Evolutionary conservation across 1,284 basidiomycete genomes (phyloP), one percentile per base, ranked within the genome.

Genomic region (Sanghuangporus weigelae): DNA sequence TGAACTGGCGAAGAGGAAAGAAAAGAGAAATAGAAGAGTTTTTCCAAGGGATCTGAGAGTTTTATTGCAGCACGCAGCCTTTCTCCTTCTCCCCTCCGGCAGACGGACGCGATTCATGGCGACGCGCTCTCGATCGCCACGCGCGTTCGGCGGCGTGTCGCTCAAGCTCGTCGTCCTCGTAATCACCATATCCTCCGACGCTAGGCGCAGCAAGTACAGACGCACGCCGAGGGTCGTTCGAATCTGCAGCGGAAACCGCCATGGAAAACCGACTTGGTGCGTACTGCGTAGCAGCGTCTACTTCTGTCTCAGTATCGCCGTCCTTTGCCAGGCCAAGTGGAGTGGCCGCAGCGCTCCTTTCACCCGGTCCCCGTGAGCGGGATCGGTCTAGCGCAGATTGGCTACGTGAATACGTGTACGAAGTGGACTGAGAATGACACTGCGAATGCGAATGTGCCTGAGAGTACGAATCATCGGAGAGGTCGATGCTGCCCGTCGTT

Each of bases 401-500:
- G 39, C 56, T 57, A 38, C 56, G 56, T 11, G 60, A 57, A 42
- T 48, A 48, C n/a, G 51, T 23, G 21, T 51, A 51, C 16, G 53
- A 1, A n/a, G 26, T 36, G 2, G 6, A 38, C 38, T 57, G 53
- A 7, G 56, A 57, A 16, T 63, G 53, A 4, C 39, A 10, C 7
- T 60, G 48, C 48, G 50, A 42, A 48, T 58, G 61, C 11, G 50
- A 14, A 39, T 58, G 61, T 36, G 61, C 23, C 14, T 55, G 57
- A 8, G 57, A 60, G n/a, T 55, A 40, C 38, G 63, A 60, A n/a
- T 55, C 56, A 51, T 63, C 57, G 14, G 53, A 57, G 10, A 53
- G 40, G n/a, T 59, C 56, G n/a, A 42, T 51, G 21, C 48, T 63
- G 7, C 57, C 64, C 5, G 71, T 69, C 5, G 71, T 69, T 3